These are phyloP conservation scores for Cetraspora pellucida DNA, from an alignment of 192 early-diverging fungal genomes.

Conservation along the genomic window DNA sequence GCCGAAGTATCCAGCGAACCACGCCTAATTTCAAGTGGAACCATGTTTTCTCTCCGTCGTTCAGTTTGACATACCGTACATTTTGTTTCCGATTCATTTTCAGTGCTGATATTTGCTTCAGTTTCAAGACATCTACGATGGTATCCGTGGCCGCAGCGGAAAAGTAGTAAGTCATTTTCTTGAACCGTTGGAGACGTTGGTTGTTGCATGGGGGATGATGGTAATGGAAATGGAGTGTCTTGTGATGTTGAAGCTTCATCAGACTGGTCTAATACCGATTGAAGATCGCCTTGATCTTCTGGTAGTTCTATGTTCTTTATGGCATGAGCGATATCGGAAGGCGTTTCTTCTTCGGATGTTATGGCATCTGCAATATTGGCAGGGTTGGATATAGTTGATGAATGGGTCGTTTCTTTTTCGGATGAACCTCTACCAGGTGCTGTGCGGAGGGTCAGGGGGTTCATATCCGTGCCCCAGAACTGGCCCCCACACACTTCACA, in stretches of 20 bases:
- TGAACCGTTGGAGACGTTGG: slow-evolving; percentile 2
- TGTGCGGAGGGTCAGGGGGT: slow-evolving; percentile 39
- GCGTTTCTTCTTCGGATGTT: slow-evolving; percentile 40
- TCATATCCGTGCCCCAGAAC: slow-evolving; percentile 52
- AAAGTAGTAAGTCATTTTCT: slow-evolving; percentile 50
- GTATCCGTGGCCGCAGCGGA: slow-evolving; percentile 59
- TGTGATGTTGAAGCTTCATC: slow-evolving; percentile 18
- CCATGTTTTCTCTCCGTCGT: neutral
- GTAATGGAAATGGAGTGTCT: no score
- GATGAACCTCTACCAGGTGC: slow-evolving; percentile 43
- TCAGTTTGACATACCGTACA: slow-evolving; percentile 33
- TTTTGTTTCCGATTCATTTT: slow-evolving; percentile 16
- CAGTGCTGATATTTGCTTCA: slow-evolving; percentile 6
- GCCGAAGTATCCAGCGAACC: neutral
- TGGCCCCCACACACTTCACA: slow-evolving; percentile 58
- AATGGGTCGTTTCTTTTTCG: slow-evolving; percentile 39
- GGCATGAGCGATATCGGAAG: slow-evolving; percentile 40
- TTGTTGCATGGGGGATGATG: slow-evolving; percentile 10
- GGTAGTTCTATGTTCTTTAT: slow-evolving; percentile 41
- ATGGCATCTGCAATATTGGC: slow-evolving; percentile 43
- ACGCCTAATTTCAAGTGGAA: neutral
- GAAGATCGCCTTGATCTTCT: slow-evolving; percentile 16
- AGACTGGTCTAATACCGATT: neutral
- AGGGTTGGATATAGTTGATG: slow-evolving; percentile 36
- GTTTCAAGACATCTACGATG: slow-evolving; percentile 53